Conservation (phyloP, 1,284 basidiomycete species). For the Leccinum huronense region DNA sequence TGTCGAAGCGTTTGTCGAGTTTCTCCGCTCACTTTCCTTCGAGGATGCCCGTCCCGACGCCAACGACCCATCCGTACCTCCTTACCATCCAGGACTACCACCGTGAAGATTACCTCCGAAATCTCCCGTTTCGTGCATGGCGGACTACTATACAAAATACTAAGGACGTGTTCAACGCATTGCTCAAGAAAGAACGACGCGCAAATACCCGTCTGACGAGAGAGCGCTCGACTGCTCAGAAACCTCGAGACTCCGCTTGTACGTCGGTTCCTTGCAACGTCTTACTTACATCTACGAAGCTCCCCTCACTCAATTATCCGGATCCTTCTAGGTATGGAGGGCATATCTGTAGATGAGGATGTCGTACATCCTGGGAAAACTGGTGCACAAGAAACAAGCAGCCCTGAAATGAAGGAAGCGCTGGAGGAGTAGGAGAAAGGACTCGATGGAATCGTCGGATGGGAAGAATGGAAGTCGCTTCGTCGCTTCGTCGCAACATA, state of each 20-base stretch:
- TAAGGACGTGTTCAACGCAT: slow-evolving; percentile 60
- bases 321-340: slow-evolving; percentile 93
- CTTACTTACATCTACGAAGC: slow-evolving; percentile 92
- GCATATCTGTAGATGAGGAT: slow-evolving; percentile 85
- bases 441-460: slow-evolving; percentile 85
- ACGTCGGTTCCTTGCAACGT: slow-evolving; percentile 73
- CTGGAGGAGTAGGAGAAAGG: slow-evolving; percentile 84
- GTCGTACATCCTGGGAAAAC: slow-evolving; percentile 82
- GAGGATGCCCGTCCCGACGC: slow-evolving; percentile 82
- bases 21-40: slow-evolving; percentile 72
- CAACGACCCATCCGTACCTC: slow-evolving; percentile 73
- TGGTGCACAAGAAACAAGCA: slow-evolving; percentile 66
- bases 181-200: slow-evolving; percentile 56
- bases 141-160: slow-evolving; percentile 81
- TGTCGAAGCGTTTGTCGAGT: slow-evolving; percentile 22
- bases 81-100: slow-evolving; percentile 77
- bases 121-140: slow-evolving; percentile 93
- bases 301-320: slow-evolving; percentile 85
- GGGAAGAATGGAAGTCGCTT: slow-evolving; percentile 91
- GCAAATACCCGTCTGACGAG: slow-evolving; percentile 46
- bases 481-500: slow-evolving; percentile 64
- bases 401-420: slow-evolving; percentile 83
- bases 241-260: slow-evolving; percentile 72
- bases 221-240: slow-evolving; percentile 56
- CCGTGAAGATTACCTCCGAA: slow-evolving; percentile 93